phyloP scores from a whole-genome alignment of 1,284 basidiomycete genomes.

The Cystobasidium slooffiae region DNA sequence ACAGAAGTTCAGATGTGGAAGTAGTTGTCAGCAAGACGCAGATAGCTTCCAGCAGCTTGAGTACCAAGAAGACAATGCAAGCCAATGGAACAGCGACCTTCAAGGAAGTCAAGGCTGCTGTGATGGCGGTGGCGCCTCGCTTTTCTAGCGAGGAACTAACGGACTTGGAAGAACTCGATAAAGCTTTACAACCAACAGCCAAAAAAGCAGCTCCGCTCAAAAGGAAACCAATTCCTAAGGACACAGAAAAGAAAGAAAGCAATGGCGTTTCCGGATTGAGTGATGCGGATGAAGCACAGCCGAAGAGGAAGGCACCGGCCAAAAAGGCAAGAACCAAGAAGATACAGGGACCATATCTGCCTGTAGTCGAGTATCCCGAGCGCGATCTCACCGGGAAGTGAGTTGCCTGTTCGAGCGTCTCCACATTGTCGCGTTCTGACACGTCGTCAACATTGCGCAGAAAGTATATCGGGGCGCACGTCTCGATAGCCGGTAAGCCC shows the following conservation, averaged over 20 bases:
- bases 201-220: not conserved
- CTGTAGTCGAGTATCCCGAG: constrained; percentile 18
- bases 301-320: not conserved
- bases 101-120: not conserved
- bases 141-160: constrained; percentile 31
- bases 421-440: not conserved
- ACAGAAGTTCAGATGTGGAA: constrained; percentile 7
- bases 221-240: not conserved
- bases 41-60: not conserved
- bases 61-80: not conserved
- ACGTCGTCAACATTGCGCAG: not conserved
- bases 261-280: not conserved
- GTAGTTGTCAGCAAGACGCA: not conserved
- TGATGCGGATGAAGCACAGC: not conserved
- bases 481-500: constrained; percentile 60
- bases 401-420: not conserved
- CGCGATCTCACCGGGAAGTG: constrained; percentile 26
- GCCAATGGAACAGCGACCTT: not conserved
- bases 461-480: constrained; percentile 71
- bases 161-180: constrained; percentile 34
- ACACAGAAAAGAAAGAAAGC: not conserved
- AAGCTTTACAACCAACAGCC: not conserved
- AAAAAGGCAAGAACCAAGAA: constrained; percentile 22
- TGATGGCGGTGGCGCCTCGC: not conserved
- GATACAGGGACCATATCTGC: constrained; percentile 12